Evolutionary conservation across 192 early-diverging fungal genomes (phyloP).

Genomic region (Geosiphon pyriformis): DNA sequence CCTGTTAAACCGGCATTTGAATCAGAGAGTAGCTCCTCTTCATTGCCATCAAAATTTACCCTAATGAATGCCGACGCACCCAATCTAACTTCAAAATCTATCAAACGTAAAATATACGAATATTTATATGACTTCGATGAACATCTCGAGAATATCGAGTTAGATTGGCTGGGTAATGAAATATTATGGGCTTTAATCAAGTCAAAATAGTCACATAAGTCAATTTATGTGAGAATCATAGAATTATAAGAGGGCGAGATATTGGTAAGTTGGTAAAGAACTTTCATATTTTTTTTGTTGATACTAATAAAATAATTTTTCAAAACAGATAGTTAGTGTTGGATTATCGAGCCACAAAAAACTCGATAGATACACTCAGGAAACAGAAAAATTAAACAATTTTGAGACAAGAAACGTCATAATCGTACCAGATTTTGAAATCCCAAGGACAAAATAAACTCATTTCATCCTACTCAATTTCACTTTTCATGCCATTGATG

Average conservation of each 20-base stretch:
- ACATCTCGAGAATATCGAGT: conserved; percentile 58
- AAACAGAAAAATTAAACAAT: background rate
- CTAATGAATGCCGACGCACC: conserved; percentile 33
- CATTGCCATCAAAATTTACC: conserved; percentile 22
- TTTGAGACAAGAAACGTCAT: too few species aligned
- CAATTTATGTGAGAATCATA: too few species aligned
- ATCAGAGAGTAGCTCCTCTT: conserved; percentile 29
- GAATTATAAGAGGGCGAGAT: too few species aligned
- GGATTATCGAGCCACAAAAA: too few species aligned
- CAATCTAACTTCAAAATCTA: conserved; percentile 27
- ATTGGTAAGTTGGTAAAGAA: too few species aligned
- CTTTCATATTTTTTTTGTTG: too few species aligned
- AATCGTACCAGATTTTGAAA: too few species aligned
- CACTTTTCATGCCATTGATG: conserved; percentile 69
- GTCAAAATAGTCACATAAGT: too few species aligned
- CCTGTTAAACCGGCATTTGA: conserved; percentile 30
- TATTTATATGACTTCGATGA: conserved; percentile 61
- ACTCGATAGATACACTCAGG: too few species aligned
- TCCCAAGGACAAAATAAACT: background rate
- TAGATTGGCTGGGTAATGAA: conserved; percentile 59
- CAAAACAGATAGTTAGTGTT: too few species aligned
- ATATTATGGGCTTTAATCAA: background rate
- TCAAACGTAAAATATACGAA: conserved; percentile 37
- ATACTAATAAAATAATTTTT: background rate
- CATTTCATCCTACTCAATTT: background rate